phyloP scores from a whole-genome alignment of 257 asterid genomes.

The Voacanga thouarsii region DNA sequence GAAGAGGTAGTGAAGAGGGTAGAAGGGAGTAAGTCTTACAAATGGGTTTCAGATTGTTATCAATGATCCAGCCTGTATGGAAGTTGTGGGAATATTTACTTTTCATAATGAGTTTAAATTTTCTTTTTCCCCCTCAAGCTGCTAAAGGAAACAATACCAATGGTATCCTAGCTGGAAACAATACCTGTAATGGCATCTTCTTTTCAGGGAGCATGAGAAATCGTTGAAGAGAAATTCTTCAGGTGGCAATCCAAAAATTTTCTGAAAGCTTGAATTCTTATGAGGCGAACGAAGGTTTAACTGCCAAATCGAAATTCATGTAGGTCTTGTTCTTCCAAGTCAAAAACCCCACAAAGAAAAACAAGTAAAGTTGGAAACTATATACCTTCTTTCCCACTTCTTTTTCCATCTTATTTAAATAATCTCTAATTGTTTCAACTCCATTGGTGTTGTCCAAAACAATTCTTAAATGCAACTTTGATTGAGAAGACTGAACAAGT shows the following conservation, averaged over 20 bases:
- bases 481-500: constrained; percentile 66
- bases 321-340: not conserved
- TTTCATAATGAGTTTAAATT: not conserved
- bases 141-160: not conserved
- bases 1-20: not conserved
- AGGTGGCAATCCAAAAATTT: constrained; percentile 71
- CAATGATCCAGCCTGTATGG: not conserved
- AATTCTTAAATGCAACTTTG: constrained; percentile 79
- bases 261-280: constrained; percentile 71
- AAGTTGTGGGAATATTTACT: not conserved
- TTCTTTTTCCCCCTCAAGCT: not conserved
- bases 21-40: not conserved
- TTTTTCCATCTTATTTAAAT: constrained; percentile 74
- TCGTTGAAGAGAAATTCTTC: constrained; percentile 91
- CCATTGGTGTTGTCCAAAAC: constrained; percentile 88
- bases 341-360: not conserved
- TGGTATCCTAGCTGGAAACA: not conserved
- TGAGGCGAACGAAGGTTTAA: constrained; percentile 82
- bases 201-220: constrained; percentile 77
- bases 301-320: constrained; percentile 42
- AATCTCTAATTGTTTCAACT: constrained; percentile 80
- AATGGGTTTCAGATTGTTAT: not conserved
- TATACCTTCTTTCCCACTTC: constrained; percentile 93
- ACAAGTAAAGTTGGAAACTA: not conserved
- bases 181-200: constrained; percentile 90